Base-by-base conservation (phyloP, 768 basidiomycete genomes). In the Russula lepida region DNA sequence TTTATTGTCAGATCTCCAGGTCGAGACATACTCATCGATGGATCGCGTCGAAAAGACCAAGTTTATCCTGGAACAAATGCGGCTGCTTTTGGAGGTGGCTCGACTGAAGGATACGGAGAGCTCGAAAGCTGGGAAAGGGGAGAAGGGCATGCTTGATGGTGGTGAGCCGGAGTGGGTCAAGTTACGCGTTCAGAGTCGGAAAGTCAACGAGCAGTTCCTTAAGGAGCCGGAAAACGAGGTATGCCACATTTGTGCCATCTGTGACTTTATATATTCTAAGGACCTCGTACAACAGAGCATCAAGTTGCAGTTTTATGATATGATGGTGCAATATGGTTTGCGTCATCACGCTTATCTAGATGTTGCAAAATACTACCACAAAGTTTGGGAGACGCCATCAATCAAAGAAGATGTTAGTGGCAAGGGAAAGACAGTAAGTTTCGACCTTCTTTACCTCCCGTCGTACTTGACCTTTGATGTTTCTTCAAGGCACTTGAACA, bases 21-120 rank as follows among this genome's bases (percentile, higher is more conserved):
- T 99, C 41, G 97, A 99, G 75, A 98, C 97, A 1, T 99, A 98
- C 72, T 98, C 95, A 15, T 93, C 92, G 6, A 98, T 99, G 97
- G 92, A 98, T 65, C 85, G 94, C 62, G 77, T 89, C 69, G 97
- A 99, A 74, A 99, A 99, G 80, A 97, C 93, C 4, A 93, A 98
- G 71, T 98, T 99, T 69, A 90, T 99, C 66, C 76, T 98, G 47
- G 95, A 98, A 73, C 97, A 98, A 74, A 98, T 99, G 93, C 81
- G 97, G 60, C 72, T 98, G 54, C 77, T 95, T 68, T 83, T 90
- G 54, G 78, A 82, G 44, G 83, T 92, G 37, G 91, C 91, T 28
- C 79, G 83, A 55, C 73, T 82, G 67, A 93, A 91, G 74, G 91
- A 92, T 66, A 74, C 76, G 17, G 86, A 88, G 61, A 75, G 78